Base-by-base conservation (phyloP, 371 early-diverging fungal genomes). In the Batrachochytrium dendrobatidis region DNA sequence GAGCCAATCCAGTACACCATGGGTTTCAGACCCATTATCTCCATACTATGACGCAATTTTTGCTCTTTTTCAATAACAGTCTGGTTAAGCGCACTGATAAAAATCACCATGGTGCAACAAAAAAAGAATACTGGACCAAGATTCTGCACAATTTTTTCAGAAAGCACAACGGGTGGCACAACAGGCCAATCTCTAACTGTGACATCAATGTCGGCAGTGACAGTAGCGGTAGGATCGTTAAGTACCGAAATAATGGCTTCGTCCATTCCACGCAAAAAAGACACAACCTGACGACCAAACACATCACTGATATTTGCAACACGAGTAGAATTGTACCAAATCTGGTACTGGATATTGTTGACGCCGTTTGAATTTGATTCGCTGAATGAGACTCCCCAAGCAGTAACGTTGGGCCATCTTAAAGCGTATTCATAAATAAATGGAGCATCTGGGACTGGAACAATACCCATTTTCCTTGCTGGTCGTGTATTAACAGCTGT, bases 11-110 rank as follows among this genome's bases (percentile, higher is more conserved):
- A 86, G 67, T 84, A 87, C 3, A 82, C 79, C 28, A 53, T 49
- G 5, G 71, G 68, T 54, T 76, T 80, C 52, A 86, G 73, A 7
- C 87, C 87, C 86, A 86, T 86, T 80, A 84, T 84, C 34, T 83
- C 77, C 83, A 87, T 83, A 51, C 79, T 80, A 56, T 81, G 80
- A 18, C 82, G 73, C 56, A 86, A 68, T 55, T 83, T 79, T 50
- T 63, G 62, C 58, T 87, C 87, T 69, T 87, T 87, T 57, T 87
- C 87, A 10, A 72, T 61, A 6, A 87, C 86, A 50, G 86, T 75
- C 32, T 75, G 82, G 65, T 84, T 83, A 53, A 87, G 68, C 25
- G 82, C 74, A 57, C 72, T 77, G 65, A 77, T 80, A 49, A 80
- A 80, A 51, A 80, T 76, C 34, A 77, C 70, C 78, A 76, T 78